A percentile compares a stretch with the other conserved stretches of the same genome.
Evolutionary conservation across 2,329 filamentous ascomycete species (phyloP).

Genomic region (Akanthomyces dipterigenus): DNA sequence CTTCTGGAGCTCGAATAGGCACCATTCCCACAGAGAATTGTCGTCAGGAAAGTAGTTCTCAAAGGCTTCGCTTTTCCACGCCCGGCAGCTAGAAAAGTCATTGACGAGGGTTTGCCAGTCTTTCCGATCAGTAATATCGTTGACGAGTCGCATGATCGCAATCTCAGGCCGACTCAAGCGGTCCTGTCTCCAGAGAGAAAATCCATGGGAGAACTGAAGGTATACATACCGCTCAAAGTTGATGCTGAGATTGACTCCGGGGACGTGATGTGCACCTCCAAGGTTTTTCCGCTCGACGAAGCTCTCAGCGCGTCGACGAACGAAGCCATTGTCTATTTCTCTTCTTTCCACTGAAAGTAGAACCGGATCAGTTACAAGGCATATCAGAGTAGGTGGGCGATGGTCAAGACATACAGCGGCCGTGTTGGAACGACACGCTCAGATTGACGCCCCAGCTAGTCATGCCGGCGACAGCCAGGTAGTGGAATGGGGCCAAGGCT

Average conservation of each 20-base stretch:
- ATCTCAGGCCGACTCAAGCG: neutral
- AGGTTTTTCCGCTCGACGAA: neutral
- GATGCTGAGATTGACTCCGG: neutral
- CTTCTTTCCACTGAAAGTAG: neutral
- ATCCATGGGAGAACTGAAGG: conserved; percentile 1
- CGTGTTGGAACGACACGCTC: neutral
- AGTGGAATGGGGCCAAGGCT: too few relatives aligned
- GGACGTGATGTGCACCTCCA: neutral
- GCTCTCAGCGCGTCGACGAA: neutral
- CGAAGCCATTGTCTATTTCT: neutral
- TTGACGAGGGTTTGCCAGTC: neutral
- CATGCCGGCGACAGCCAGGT: neutral
- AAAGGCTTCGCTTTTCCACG: neutral
- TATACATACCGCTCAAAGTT: conserved; percentile 1
- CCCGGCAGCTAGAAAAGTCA: neutral
- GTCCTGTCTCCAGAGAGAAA: neutral
- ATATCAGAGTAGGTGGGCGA: neutral
- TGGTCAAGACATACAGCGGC: neutral
- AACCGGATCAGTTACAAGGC: neutral
- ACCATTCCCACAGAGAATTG: neutral
- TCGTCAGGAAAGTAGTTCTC: neutral
- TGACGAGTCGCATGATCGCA: neutral
- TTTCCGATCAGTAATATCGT: neutral
- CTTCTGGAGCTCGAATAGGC: neutral
- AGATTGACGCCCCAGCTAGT: neutral